Evolutionary conservation across 345 rosid genomes (phyloP), one percentile per base, ranked within the genome.

Genomic region (Capsella bursapastoris): DNA sequence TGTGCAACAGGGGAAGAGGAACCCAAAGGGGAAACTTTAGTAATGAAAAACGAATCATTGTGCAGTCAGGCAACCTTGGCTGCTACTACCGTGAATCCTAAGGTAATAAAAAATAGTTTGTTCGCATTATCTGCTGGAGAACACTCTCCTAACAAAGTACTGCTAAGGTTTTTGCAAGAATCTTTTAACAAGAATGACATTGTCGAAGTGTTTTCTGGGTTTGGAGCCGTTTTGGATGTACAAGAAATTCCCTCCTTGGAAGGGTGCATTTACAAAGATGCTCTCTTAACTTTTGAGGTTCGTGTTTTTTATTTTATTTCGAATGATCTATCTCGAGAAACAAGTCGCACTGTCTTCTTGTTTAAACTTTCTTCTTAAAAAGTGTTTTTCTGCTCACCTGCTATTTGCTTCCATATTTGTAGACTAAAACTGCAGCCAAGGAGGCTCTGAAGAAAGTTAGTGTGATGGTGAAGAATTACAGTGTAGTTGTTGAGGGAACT

Each of bases 261-360:
- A 6, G 72, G 69, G n/a, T 74, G 79, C 74, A 34, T 25, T 45
- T 83, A 64, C 68, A 71, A 71, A 62, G 80, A 78, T 58, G 73
- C 68, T 27, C 56, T 80, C 34, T 8, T 80, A 16, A 57, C 80
- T 58, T 80, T 80, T 56, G 31, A 80, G 77, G 86, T 83, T 57
- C 7, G 58, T 52, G 10, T 27, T 41, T 31, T 31, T 55, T 0
- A 2, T 37, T 34, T 37, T 37, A 3, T 18, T 34, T 50, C 1
- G 11, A 28, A 25, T 62, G 27, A 16, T 49, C n/a, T 22, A 45
- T 34, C 57, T 25, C 2, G 9, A 10, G 13, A 49, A 60, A 49
- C 12, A 5, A 0, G 18, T 59, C 15, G 37, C 32, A 71, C 10
- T 50, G 60, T 18, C 53, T 72, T 43, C 53, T 51, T 44, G 43